Conservation (phyloP, 1,284 basidiomycete species). For the Neonothopanus nambi region DNA sequence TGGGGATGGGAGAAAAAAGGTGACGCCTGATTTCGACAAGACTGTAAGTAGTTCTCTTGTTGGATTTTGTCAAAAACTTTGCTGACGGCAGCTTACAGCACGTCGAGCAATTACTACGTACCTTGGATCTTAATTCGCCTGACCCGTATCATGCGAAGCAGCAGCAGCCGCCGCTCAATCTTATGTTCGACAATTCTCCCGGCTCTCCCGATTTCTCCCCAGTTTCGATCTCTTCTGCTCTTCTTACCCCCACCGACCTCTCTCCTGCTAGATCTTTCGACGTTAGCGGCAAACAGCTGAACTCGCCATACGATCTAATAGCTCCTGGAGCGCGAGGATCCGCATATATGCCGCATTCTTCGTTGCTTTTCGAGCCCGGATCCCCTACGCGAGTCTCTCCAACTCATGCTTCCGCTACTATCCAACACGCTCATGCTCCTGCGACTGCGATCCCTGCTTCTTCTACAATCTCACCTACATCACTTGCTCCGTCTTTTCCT, state of each 20-base stretch:
- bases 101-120: slow-evolving; percentile 73
- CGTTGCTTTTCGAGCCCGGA: slow-evolving; percentile 17
- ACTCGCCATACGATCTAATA: slow-evolving; percentile 18
- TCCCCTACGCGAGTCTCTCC: slow-evolving; percentile 18
- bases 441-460: neutral
- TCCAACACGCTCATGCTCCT: slow-evolving; percentile 2
- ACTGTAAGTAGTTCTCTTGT: slow-evolving; percentile 41
- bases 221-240: slow-evolving; percentile 23
- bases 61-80: slow-evolving; percentile 25
- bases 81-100: slow-evolving; percentile 45
- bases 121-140: slow-evolving; percentile 73
- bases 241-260: slow-evolving; percentile 28
- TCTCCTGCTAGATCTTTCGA: slow-evolving; percentile 19
- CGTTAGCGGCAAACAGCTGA: slow-evolving; percentile 15
- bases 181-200: slow-evolving; percentile 43
- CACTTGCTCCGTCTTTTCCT: slow-evolving; percentile 12
- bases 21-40: slow-evolving; percentile 49
- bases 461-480: slow-evolving; percentile 7
- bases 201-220: slow-evolving; percentile 42
- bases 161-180: slow-evolving; percentile 44
- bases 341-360: slow-evolving; percentile 9
- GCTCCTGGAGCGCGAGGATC: slow-evolving; percentile 6
- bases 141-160: slow-evolving; percentile 43
- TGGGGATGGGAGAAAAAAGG: slow-evolving; percentile 71
- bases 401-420: slow-evolving; percentile 9